A percentile compares a stretch with the other conserved stretches of the same genome.
Conservation (phyloP, 805 yeast species). For the Candida pseudoglaebosa region DNA sequence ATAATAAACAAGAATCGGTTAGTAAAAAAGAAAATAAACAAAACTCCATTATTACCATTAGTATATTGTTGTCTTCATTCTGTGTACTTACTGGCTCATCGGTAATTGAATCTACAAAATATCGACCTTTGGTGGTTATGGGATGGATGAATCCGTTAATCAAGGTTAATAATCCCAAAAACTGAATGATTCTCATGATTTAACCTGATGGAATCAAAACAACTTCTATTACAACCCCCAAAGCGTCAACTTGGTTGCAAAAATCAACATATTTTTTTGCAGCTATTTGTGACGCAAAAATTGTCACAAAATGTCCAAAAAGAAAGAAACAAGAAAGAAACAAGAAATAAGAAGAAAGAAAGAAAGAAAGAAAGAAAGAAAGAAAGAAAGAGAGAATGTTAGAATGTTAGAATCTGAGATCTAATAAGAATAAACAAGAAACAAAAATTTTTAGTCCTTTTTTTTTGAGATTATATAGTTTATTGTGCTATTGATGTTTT, state of each 20-base stretch:
- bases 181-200: not conserved
- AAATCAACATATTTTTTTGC: no score
- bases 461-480: no score
- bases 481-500: no score
- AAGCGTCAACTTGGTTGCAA: not conserved
- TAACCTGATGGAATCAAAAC: not conserved
- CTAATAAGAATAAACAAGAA: not conserved
- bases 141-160: slow-evolving; percentile 48
- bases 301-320: no score
- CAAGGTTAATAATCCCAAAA: not conserved
- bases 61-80: not conserved
- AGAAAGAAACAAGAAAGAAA: not conserved
- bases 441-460: not conserved
- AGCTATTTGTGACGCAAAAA: not conserved
- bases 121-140: slow-evolving; percentile 61
- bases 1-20: slow-evolving; percentile 54
- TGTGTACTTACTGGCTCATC: slow-evolving; percentile 54
- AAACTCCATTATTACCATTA: no score
- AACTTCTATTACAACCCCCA: not conserved
- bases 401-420: not conserved
- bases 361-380: not conserved
- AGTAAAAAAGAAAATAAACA: no score
- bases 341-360: no score
- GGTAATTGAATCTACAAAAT: slow-evolving; percentile 73
- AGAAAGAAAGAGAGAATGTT: not conserved